Evolutionary conservation across 2,329 filamentous ascomycete species (phyloP), one percentile per base, ranked within the genome.

Genomic region (Neonectria punicea): DNA sequence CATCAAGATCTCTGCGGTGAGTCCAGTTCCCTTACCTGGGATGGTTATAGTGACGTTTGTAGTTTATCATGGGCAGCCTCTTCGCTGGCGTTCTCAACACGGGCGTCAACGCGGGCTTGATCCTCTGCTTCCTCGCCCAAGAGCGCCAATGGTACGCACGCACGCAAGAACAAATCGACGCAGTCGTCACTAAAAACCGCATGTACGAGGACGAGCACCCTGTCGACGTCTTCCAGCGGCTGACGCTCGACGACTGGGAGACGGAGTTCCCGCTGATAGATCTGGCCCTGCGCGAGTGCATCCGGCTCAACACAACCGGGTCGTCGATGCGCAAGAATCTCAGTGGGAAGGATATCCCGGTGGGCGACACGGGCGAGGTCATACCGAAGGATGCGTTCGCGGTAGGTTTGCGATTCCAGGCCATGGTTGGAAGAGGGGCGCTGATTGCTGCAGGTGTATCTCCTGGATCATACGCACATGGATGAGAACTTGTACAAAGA

Each of bases 81-180:
- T 87, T 86, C 70, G 86, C 86, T 1, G 86, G 86, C n/a, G 77
- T 85, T 36, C 68, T 88, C n/a, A 89, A 89, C 75, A 85, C 78
- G 25, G 86, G 85, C 43, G 82, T 87, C 72, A 88, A 86, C 67
- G 83, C 84, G 1, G 82, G 83, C 2, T 88, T 83, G 80, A 76
- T 88, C 65, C 73, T 89, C 66, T 65, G 82, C 73, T 81, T 85
- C 79, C 78, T 90, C 58, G 74, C 85, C 58, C 62, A 81, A 58
- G 72, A 85, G 70, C 74, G 80, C 16, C 61, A 82, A 58, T 84
- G 88, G 88, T 79, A 81, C 39, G 66, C 61, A 11, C 78, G 79
- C 51, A 76, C 83, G 2, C 82, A 79, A 30, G 75, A 77, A 8
- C 86, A 89, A 73, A 79, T 89, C 16, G 78, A 83, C 54, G 69